Evolutionary conservation across 139 green algal species (phyloP), one percentile per base, ranked within the genome.

Genomic region (Mesotaenium endlicherianum): DNA sequence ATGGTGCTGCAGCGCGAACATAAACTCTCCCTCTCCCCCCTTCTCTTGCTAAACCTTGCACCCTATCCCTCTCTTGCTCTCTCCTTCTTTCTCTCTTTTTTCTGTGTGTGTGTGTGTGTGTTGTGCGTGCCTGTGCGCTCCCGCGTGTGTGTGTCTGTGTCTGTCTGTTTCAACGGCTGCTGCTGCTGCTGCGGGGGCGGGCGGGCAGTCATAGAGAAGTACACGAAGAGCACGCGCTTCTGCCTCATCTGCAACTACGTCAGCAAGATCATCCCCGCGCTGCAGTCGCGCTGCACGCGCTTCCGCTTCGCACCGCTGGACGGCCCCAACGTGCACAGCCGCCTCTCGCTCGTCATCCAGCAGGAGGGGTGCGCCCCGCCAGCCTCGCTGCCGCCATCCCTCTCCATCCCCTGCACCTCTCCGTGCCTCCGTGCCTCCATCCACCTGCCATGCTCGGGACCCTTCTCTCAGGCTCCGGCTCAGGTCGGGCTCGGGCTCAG

Each of bases 241-340:
- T 98, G 95, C 89, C 93, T 99, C 40, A 98, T 99, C 86, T 97
- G 96, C 91, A 99, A 99, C 90, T 98, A 98, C 85, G 95, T 98
- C 30, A 92, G 77, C 87, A 98, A 98, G 86, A 95, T 99, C 82
- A 98, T 99, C 83, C 95, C 96, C 30, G 96, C 96, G 8, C 88
- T 99, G 80, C 95, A 98, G 90, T 97, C 92, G 0, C 90, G 96
- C 30, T 99, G 96, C 91, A 99, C 95, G n/a, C 89, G 92, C 72
- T 98, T 98, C 91, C 89, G 95, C 55, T 99, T 99, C 77, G 88
- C 93, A 20, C 96, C 96, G 6, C 90, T 99, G 79, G 81, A 88
- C 0, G 71, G 90, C 38, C 26, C 84, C 6, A 91, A 93, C 76
- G 95, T 98, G 38, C 70, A 75, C 36, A 71, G 83, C 1, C 85